Base-by-base conservation (phyloP, 2,329 filamentous ascomycete species). In the Chalaropsis ovoidea region DNA sequence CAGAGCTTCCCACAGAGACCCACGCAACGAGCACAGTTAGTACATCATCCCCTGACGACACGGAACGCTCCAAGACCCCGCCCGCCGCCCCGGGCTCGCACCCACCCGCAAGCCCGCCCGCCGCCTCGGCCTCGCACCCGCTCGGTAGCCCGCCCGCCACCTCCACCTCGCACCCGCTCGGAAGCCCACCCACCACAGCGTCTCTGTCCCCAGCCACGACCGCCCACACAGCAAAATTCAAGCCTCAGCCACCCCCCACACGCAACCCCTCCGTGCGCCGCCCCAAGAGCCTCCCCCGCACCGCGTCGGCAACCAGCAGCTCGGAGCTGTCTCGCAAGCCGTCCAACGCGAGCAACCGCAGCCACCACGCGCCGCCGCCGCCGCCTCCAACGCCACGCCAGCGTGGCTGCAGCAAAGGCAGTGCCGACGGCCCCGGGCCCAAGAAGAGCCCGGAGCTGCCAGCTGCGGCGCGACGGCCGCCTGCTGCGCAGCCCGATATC, bases 321-420 rank as follows among this genome's bases (percentile, higher is more conserved):
- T 31, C 47, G 24, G 47, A 58, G 15, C 43, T 63, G 10, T 45
- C 63, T 13, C 35, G 63, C 15, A 49, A 61, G 49, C 11, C 63
- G 31, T 62, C 27, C 24, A 62, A 61, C 24, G 24, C 42, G 27
- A 62, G 58, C 31, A 61, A 27, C 24, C 65, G 62, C n/a, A 27
- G 58, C 13, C 41, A 35, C 17, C n/a, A n/a, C n/a, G n/a, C n/a
- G n/a, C 42, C 43, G 11, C 77, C 76, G 1, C 80, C 81, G 3
- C 81, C 81, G 0, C 81, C 81, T 4, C 81, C 80, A 19, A 77
- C 77, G 0, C 75, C 77, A 2, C 73, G 81, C 60, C 75, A 77
- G 45, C 75, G 80, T 54, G 79, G 78, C 1, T 76, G 76, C 65
- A 82, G 80, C 67, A 76, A 75, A 63, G 75, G 77, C 8, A 78